These are phyloP conservation scores for Selaginella moellendorffii DNA, from an alignment of 75 land plant genomes.

Conservation along the genomic window DNA sequence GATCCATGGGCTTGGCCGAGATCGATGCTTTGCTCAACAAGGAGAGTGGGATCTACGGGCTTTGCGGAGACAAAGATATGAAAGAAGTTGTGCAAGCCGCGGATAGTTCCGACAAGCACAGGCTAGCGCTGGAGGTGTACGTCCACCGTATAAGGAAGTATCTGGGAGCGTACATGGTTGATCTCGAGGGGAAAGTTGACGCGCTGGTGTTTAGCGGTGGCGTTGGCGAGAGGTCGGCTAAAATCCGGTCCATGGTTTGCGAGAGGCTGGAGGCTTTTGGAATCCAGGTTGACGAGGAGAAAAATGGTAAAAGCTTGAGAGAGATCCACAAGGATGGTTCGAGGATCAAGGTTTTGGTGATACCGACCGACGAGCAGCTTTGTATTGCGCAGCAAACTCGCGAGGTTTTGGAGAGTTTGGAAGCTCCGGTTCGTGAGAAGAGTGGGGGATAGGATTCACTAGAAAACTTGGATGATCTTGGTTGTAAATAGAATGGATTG, in stretches of 20 bases:
- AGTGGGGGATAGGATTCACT: too few relatives aligned
- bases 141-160: slow-evolving; percentile 25
- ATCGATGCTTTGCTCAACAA: slow-evolving; percentile 24
- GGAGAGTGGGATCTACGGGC: slow-evolving; percentile 29
- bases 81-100: slow-evolving; percentile 22
- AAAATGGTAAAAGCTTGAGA: slow-evolving; percentile 17
- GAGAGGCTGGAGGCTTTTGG: slow-evolving; percentile 21
- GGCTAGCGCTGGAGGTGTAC: slow-evolving; percentile 24
- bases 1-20: slow-evolving; percentile 13
- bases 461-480: too few relatives aligned
- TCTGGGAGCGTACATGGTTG: slow-evolving; percentile 29
- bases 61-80: slow-evolving; percentile 37
- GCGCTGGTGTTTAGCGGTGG: slow-evolving; percentile 34
- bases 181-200: slow-evolving; percentile 28
- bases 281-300: slow-evolving; percentile 13
- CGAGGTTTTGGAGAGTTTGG: slow-evolving; percentile 14
- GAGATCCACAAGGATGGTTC: slow-evolving; percentile 27
- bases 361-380: slow-evolving; percentile 34
- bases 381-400: slow-evolving; percentile 31
- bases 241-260: slow-evolving; percentile 23
- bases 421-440: not conserved
- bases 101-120: slow-evolving; percentile 24
- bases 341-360: slow-evolving; percentile 24
- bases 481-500: too few relatives aligned
- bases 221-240: slow-evolving; percentile 28